phyloP scores from a whole-genome alignment of 2,329 filamentous ascomycete genomes.

The Sporothrix variecibatus region DNA sequence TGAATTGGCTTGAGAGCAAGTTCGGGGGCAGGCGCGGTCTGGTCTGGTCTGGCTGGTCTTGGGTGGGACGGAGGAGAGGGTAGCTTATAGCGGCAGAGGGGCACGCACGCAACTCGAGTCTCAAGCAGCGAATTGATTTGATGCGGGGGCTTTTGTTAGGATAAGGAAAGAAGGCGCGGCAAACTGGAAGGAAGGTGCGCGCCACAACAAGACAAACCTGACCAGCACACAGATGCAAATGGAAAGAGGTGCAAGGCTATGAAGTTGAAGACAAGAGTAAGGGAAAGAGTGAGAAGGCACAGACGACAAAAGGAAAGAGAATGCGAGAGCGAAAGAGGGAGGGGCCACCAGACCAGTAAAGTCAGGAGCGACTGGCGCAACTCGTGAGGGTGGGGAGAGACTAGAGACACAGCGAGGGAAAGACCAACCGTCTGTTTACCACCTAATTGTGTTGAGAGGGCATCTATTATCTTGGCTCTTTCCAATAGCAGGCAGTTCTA shows the following conservation, averaged over 20 bases:
- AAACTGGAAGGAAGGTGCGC: neutral
- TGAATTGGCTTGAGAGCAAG: constrained; percentile 10
- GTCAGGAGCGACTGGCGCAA: constrained; percentile 11
- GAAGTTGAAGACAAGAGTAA: neutral
- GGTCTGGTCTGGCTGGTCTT: neutral
- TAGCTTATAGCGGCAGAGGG: constrained; percentile 17
- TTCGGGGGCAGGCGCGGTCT: neutral
- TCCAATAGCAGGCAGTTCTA: neutral
- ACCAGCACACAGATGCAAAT: neutral
- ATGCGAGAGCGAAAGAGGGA: neutral
- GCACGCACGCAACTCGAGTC: neutral
- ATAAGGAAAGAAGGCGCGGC: neutral
- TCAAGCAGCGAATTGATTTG: constrained; percentile 7
- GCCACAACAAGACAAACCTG: neutral
- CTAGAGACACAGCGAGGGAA: neutral
- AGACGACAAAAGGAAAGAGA: neutral
- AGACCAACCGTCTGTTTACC: neutral
- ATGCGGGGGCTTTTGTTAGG: neutral
- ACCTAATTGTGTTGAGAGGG: neutral
- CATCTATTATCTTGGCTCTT: neutral
- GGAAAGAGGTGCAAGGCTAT: neutral
- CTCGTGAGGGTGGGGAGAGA: neutral
- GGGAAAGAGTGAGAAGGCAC: neutral
- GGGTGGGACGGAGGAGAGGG: neutral
- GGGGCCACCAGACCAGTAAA: neutral